phyloP scores from a whole-genome alignment of 116 monocot genomes.

The Trichopus zeylanicus region DNA sequence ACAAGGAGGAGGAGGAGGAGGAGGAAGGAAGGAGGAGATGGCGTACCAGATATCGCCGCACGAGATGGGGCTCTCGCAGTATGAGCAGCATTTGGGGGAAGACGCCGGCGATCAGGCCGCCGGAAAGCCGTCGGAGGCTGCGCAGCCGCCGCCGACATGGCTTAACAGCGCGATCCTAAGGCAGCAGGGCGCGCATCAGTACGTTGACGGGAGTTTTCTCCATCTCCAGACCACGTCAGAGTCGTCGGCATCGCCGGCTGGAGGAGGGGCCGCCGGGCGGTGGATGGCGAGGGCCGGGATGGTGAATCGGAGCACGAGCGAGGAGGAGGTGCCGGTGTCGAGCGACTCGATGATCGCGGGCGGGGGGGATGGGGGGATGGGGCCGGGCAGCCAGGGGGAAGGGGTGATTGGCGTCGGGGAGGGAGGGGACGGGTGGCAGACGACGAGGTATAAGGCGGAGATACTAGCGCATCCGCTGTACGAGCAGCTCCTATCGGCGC shows the following conservation, averaged over 20 bases:
- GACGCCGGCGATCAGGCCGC: slow-evolving; percentile 13
- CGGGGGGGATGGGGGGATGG: not conserved
- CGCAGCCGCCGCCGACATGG: slow-evolving; percentile 38
- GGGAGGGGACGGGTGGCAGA: slow-evolving; percentile 47
- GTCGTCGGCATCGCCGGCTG: slow-evolving; percentile 33
- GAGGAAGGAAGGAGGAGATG: slow-evolving; percentile 25
- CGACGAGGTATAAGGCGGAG: slow-evolving; percentile 73
- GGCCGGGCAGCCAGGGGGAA: slow-evolving; percentile 1
- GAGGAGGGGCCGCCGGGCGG: not conserved
- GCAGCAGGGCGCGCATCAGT: slow-evolving; percentile 23
- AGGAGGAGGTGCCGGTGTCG: slow-evolving; percentile 31
- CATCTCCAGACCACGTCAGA: slow-evolving; percentile 83
- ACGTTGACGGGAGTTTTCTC: slow-evolving; percentile 77
- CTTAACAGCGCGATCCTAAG: slow-evolving; percentile 53
- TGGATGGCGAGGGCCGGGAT: slow-evolving; percentile 10
- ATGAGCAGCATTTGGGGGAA: not conserved
- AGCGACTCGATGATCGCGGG: slow-evolving; percentile 26
- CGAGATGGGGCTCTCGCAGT: slow-evolving; percentile 37
- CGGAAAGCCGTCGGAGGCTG: slow-evolving; percentile 7
- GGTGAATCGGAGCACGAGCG: slow-evolving; percentile 21
- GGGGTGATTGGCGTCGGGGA: slow-evolving; percentile 14
- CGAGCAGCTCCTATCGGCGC: slow-evolving; percentile 88
- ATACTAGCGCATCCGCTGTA: slow-evolving; percentile 76
- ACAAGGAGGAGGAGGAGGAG: not conserved
- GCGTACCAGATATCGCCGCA: slow-evolving; percentile 55